Evolutionary conservation across 768 basidiomycete species (phyloP).

Genomic region (Glaciozyma martinii): DNA sequence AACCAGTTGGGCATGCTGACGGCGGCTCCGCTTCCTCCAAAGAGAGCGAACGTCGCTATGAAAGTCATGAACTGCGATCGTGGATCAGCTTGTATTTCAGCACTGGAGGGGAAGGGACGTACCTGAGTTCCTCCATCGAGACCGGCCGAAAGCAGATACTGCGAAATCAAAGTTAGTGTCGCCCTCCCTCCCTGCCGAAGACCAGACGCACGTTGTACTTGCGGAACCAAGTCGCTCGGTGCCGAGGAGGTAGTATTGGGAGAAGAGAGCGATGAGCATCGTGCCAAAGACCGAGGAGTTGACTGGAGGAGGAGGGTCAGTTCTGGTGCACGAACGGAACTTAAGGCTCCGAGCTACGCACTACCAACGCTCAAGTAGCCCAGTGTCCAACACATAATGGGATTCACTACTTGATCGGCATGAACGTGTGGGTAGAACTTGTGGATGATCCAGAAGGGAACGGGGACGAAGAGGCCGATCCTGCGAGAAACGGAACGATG

Average conservation of each 20-base stretch:
- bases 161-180: conserved; percentile 47
- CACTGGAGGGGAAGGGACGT: neutral
- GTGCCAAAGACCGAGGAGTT: conserved; percentile 49
- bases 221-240: conserved; percentile 59
- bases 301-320: conserved; percentile 33
- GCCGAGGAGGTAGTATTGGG: conserved; percentile 50
- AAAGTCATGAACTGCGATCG: conserved; percentile 50
- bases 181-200: conserved; percentile 43
- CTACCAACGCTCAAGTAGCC: conserved; percentile 50
- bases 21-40: conserved; percentile 41
- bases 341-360: no score
- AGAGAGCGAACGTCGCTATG: conserved; percentile 55
- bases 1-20: conserved; percentile 28
- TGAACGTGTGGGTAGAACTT: conserved; percentile 46
- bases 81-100: neutral
- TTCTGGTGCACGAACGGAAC: no score
- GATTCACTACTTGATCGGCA: conserved; percentile 43
- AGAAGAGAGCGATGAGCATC: conserved; percentile 50
- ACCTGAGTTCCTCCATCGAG: conserved; percentile 54
- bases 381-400: conserved; percentile 43
- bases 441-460: conserved; percentile 51
- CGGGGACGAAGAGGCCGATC: conserved; percentile 48
- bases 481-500: no score
- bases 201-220: conserved; percentile 38
- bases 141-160: conserved; percentile 49